Evolutionary conservation across 176 grass and related monocot genomes (phyloP).

Genomic region (Oryza rufipogon): DNA sequence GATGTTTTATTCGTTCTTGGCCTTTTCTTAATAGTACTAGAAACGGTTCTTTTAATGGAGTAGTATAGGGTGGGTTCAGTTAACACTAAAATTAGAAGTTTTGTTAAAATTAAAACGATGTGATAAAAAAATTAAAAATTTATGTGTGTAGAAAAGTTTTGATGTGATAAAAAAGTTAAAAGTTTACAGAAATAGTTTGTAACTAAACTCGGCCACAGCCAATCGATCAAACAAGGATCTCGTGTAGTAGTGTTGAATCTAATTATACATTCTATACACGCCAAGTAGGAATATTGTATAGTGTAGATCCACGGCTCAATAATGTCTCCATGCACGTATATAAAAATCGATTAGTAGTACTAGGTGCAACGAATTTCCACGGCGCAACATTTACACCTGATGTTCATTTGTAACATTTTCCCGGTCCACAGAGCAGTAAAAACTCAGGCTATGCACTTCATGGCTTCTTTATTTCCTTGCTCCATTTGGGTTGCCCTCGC

Average conservation of each 20-base stretch:
- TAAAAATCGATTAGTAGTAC: background rate
- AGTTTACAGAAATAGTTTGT: no score
- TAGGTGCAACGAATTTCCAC: background rate
- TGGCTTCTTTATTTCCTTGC: slow-evolving; percentile 4
- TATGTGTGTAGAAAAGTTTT: no score
- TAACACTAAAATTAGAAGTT: no score
- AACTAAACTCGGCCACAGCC: no score
- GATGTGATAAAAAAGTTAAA: no score
- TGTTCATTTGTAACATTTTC: background rate
- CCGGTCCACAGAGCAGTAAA: no score
- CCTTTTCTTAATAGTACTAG: background rate
- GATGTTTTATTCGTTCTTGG: slow-evolving; percentile 35
- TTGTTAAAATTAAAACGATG: no score
- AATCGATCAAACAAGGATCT: background rate
- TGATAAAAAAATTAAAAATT: no score
- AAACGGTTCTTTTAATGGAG: no score
- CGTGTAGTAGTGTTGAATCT: background rate
- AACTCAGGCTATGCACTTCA: background rate
- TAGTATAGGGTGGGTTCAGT: background rate
- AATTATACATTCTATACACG: background rate
- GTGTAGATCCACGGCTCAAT: background rate
- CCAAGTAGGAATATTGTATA: background rate
- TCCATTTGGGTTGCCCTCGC: background rate
- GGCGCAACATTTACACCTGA: background rate
- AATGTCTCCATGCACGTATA: background rate